phyloP scores from a whole-genome alignment of 768 basidiomycete species.

The Tricholoma furcatifolium region DNA sequence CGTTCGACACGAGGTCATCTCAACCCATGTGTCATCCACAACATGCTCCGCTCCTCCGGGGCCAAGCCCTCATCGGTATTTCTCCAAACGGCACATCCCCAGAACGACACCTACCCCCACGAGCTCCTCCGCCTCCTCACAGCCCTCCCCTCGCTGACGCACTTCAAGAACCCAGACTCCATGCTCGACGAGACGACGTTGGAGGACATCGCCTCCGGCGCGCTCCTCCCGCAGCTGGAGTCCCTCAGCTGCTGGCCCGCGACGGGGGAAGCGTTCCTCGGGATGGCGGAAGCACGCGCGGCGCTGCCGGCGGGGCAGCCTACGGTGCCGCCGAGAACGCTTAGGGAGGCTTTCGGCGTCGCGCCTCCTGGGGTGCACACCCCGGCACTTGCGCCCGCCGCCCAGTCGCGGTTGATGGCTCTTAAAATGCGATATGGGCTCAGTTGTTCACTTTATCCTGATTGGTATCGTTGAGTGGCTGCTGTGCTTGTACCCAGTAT shows the following conservation, averaged over 20 bases:
- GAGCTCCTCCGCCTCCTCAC: neutral
- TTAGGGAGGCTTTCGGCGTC: conserved; percentile 5
- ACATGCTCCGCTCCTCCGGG: conserved; percentile 1
- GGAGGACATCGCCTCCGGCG: neutral
- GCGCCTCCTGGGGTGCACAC: neutral
- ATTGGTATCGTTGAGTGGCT: neutral
- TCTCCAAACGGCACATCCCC: conserved; percentile 2
- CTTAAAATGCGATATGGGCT: neutral
- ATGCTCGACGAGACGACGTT: neutral
- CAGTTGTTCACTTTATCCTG: conserved; percentile 4
- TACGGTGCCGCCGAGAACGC: neutral
- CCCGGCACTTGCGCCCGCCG: neutral
- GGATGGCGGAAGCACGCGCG: conserved; percentile 6
- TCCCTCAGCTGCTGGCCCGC: conserved; percentile 4
- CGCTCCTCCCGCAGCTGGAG: conserved; percentile 2
- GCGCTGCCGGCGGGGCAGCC: neutral
- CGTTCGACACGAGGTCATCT: neutral
- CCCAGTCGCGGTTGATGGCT: neutral
- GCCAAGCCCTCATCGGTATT: neutral
- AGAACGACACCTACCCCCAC: neutral
- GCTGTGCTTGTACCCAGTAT: neutral
- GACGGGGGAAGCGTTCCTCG: conserved; percentile 3
- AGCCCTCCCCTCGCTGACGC: neutral
- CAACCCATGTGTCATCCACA: neutral
- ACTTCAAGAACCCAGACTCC: conserved; percentile 1